Evolutionary conservation across 192 early-diverging fungal genomes (phyloP), one percentile per base, ranked within the genome.

Genomic region (Spinellus fusiger): DNA sequence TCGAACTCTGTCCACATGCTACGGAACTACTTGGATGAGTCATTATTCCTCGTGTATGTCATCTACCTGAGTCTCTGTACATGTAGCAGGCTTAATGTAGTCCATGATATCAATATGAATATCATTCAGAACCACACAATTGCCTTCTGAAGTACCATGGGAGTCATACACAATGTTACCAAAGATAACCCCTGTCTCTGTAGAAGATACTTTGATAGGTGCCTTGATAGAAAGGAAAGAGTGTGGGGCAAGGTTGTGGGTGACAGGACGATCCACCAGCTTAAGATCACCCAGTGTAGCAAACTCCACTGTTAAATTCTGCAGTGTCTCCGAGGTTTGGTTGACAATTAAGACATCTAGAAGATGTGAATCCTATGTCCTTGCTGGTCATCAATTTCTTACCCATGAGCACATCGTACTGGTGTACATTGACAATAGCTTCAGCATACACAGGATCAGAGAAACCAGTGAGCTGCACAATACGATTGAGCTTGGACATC

Each of bases 81-180:
- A 97, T 40, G 74, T 78, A 28, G 89, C 92, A 20, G 94, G 90
- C 48, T 94, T 91, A 76, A 99, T 96, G 71, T 98, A 99, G 73
- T 98, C 96, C 94, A 98, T 96, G 64, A 99, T 99, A 64, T 99
- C 96, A 66, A 99, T 92, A 64, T 96, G 94, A 50, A 99, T 93
- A 64, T 99, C 96, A 63, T 95, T 98, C 55, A 99, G 77, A 29
- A 98, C 90, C 10, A 98, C 93, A 66, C 88, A 96, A 67, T 93
- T 89, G 66, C 83, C 84, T 61, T 97, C 96, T 20, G 80, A 78
- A n/a, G 89, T 86, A 7, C 88, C 88, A 20, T 93, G 88, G n/a
- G 93, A 91, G 75, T 99, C 96, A 62, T 98, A 99, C 20, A 96
- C 94, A 74, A 99, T 94, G 76, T 93, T 99, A 59, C 95, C 93